These are phyloP conservation scores for Botrytis pseudocinerea DNA, from an alignment of 2,329 filamentous ascomycete genomes.

Conservation along the genomic window DNA sequence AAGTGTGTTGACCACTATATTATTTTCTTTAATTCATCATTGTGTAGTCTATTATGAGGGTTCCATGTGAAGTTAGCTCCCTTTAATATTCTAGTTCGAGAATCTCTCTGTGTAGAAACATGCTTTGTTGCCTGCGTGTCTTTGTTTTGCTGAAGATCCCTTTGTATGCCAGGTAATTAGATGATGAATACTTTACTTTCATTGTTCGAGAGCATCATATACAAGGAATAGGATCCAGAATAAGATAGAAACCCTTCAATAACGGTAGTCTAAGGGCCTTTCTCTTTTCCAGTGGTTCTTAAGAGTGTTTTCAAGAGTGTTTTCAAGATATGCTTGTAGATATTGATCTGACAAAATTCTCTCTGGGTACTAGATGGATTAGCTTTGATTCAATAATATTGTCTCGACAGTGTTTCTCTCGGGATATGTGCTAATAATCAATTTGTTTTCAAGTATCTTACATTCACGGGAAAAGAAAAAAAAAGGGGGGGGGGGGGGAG, in stretches of 20 bases:
- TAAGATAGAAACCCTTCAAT: not conserved
- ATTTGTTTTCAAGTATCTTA: not conserved
- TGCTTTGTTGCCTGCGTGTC: not conserved
- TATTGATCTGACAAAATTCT: not conserved
- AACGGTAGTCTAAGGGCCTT: not conserved
- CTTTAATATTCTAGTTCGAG: not conserved
- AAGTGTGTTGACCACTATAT: too few relatives aligned
- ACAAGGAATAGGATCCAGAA: not conserved
- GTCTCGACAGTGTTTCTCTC: not conserved
- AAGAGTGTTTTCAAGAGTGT: not conserved
- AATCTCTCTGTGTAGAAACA: not conserved
- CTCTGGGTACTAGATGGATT: not conserved
- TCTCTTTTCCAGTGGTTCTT: accelerated
- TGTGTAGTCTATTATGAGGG: not conserved
- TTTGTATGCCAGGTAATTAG: not conserved
- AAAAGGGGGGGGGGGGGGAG: too few relatives aligned
- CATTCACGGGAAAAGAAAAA: too few relatives aligned
- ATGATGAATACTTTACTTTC: not conserved
- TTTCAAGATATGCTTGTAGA: not conserved
- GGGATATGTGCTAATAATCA: not conserved
- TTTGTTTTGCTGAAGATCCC: not conserved
- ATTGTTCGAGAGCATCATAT: not conserved
- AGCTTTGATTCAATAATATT: not conserved
- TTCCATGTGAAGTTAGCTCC: too few relatives aligned
- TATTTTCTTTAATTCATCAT: not conserved